phyloP scores from a whole-genome alignment of 1,139 yeast species.

The Candida smagusa region DNA sequence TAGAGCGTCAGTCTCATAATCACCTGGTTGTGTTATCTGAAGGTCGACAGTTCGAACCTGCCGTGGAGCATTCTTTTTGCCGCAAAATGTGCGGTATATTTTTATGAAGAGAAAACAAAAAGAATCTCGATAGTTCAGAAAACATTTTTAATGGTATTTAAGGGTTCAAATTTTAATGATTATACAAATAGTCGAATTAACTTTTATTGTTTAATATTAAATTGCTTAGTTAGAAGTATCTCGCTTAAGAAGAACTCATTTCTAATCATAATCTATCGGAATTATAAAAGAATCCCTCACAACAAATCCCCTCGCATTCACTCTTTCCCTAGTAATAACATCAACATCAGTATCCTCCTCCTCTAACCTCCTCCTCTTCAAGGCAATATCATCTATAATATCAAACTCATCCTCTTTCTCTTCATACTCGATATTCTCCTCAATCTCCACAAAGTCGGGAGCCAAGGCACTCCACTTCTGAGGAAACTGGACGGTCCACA shows the following conservation, averaged over 20 bases:
- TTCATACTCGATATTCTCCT: constrained; percentile 83
- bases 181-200: too few species aligned
- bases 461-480: constrained; percentile 98
- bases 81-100: too few species aligned
- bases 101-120: too few species aligned
- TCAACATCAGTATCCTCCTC: constrained; percentile 74
- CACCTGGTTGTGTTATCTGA: constrained; percentile 37
- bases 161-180: too few species aligned
- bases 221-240: too few species aligned
- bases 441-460: constrained; percentile 93
- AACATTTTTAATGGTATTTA: too few species aligned
- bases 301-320: constrained; percentile 69
- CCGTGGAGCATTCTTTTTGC: constrained; percentile 49
- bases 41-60: constrained; percentile 59
- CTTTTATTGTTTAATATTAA: too few species aligned
- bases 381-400: constrained; percentile 62
- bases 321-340: constrained; percentile 56
- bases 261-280: constrained; percentile 41
- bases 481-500: constrained; percentile 82
- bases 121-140: too few species aligned
- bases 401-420: constrained; percentile 95
- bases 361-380: constrained; percentile 56
- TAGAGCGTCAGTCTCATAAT: constrained; percentile 50
- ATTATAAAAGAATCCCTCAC: constrained; percentile 42
- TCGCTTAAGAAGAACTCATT: too few species aligned